phyloP scores from a whole-genome alignment of 345 rosid species.

The Syzygium aromaticum region DNA sequence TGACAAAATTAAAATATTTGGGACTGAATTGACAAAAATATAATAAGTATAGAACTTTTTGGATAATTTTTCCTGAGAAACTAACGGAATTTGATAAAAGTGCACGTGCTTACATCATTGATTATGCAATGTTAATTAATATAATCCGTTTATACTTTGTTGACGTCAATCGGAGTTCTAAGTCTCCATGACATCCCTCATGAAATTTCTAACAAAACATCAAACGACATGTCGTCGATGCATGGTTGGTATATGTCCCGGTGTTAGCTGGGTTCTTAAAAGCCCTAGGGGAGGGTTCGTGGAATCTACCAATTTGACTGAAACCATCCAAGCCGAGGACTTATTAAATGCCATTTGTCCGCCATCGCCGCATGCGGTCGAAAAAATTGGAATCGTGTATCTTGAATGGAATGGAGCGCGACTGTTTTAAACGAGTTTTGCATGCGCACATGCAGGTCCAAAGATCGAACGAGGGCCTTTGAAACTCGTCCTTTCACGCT shows the following conservation, averaged over 20 bases:
- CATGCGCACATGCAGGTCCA: background rate
- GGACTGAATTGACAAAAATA: no score
- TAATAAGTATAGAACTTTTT: no score
- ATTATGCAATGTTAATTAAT: background rate
- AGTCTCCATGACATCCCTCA: background rate
- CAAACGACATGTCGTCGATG: background rate
- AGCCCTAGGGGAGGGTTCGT: background rate
- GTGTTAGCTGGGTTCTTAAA: background rate
- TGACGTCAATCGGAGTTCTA: background rate
- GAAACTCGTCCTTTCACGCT: background rate
- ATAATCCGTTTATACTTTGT: background rate
- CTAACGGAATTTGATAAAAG: no score
- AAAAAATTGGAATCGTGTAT: background rate
- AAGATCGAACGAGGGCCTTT: background rate
- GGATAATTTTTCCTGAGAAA: background rate
- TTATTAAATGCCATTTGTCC: background rate
- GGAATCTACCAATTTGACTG: background rate
- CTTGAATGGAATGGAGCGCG: no score
- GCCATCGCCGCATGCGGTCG: background rate
- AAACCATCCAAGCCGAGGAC: background rate
- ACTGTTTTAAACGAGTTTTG: background rate
- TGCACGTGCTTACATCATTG: background rate
- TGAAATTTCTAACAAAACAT: background rate
- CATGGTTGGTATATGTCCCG: background rate
- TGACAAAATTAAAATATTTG: no score